Conservation (phyloP, 2,329 filamentous ascomycete genomes). For the Fusarium bulbicola region DNA sequence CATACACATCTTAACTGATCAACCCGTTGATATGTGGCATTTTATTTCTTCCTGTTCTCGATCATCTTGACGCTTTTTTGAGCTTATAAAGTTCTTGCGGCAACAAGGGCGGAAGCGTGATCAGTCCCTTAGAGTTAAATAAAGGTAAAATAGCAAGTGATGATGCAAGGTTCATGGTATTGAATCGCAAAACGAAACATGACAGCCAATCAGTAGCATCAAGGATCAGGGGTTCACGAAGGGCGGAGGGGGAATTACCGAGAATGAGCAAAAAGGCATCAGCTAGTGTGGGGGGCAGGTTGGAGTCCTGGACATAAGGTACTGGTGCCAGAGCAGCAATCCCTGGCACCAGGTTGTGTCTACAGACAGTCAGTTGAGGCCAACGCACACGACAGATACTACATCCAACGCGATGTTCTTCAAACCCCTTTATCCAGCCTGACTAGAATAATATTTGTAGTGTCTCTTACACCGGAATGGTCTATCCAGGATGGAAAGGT, state of each 20-base stretch:
- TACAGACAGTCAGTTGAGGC: background rate
- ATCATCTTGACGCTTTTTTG: constrained; percentile 1
- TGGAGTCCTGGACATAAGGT: background rate
- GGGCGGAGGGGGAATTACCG: constrained; percentile 8
- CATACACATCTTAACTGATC: background rate
- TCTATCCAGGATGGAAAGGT: background rate
- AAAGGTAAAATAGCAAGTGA: constrained; percentile 9
- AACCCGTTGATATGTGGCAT: background rate
- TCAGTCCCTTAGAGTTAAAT: constrained; percentile 2
- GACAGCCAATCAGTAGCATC: constrained; percentile 14
- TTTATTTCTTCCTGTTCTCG: background rate
- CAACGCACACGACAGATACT: background rate
- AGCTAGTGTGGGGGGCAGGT: constrained; percentile 18
- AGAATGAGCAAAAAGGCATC: constrained; percentile 19
- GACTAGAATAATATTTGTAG: background rate
- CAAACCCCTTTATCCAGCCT: background rate
- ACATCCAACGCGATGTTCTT: background rate
- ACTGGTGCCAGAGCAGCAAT: background rate
- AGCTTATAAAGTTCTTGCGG: constrained; percentile 16
- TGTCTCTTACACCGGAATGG: background rate
- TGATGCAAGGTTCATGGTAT: constrained; percentile 28
- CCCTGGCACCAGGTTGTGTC: background rate
- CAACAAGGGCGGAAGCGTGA: constrained; percentile 27
- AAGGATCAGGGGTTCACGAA: constrained; percentile 20
- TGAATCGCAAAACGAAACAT: constrained; percentile 17